Base-by-base conservation (phyloP, 1,139 yeast genomes). In the Sugiyamaella japonica region DNA sequence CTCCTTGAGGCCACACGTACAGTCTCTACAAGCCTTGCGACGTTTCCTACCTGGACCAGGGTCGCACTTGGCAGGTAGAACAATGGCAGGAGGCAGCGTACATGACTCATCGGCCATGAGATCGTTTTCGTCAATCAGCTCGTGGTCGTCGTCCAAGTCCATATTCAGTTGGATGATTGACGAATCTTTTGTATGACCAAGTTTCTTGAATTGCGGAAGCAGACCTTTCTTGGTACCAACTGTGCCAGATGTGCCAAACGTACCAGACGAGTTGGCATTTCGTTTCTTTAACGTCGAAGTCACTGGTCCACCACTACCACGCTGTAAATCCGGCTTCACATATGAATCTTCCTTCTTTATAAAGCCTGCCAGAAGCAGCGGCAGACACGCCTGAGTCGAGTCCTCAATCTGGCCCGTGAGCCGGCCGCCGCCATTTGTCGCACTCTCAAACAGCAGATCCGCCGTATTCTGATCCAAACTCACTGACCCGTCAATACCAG, bases 1-100 rank as follows among this genome's bases (percentile, higher is more conserved):
- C 70, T 93, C 99, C 63, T 86, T 89, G 61, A 93, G 78, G 7
- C 99, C 99, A 76, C 99, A 95, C 0, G 98, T 86, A 71, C 99
- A 95, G 72, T 93, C 97, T 73, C 90, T 93, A 76, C 99, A 95
- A 0, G 99, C 76, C 68, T 69, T 75, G 63, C 79, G 75, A 63
- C 81, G 84, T 64, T 73, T 76, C 63, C 66, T 59, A 15, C 93
- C 91, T 8, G 72, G 68, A 29, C 71, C 69, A 16, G 77, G 72
- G 53, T 67, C 72, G 61, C 77, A 74, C 55, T 69, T 68, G 59
- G 71, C 70, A 50, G 81, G 73, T 59, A 72, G 68, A 52, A 73
- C 71, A 46, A 76, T 72, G 56, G 76, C 70, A 1, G 73, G 69
- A 15, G 75, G 66, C 10, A 65, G 62, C 29, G 62, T 65, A 28